Evolutionary conservation across 106 monocot genomes (phyloP), one percentile per base, ranked within the genome.

Genomic region (Acanthochlamys bracteata): DNA sequence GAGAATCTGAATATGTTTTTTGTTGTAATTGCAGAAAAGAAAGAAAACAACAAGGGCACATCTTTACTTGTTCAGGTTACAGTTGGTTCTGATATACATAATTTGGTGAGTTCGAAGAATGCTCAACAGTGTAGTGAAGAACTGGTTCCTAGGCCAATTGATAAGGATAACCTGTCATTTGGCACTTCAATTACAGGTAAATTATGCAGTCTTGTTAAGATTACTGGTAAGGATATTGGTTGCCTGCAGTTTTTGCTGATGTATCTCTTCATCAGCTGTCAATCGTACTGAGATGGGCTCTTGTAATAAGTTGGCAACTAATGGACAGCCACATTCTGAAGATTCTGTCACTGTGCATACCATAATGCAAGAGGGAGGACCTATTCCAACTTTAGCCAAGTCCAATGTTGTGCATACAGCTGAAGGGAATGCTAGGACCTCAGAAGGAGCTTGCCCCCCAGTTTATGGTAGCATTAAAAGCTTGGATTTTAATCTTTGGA

Each of bases 151-250:
- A 41, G 12, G 42, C 22, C 63, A 22, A 23, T 24, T 42, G 43
- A 39, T 45, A 45, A 42, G 63, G 63, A 11, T 42, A 43, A 42
- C 43, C 12, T n/a, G 11, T 45, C 47, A 17, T 42, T 12, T 20
- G 53, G 24, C 7, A 59, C 66, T 56, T 41, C 39, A 8, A 66
- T 69, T 41, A 55, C 69, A 61, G 79, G 72, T 67, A 20, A 72
- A 41, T 40, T 47, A 47, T 71, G 71, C 69, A 66, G 71, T 49
- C 51, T 20, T 45, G 25, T 46, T 21, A 20, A 53, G 3, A 53
- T 33, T 40, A 63, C 46, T 41, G 39, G 19, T 41, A 16, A 40
- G 40, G 17, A 26, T 41, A 12, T 65, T 25, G 47, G 14, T 25
- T 51, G 1, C 25, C 49, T 49, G 12, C 17, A 12, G 49, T 17